Conservation (phyloP, 345 rosid genomes). For the Hirschfeldia incana region DNA sequence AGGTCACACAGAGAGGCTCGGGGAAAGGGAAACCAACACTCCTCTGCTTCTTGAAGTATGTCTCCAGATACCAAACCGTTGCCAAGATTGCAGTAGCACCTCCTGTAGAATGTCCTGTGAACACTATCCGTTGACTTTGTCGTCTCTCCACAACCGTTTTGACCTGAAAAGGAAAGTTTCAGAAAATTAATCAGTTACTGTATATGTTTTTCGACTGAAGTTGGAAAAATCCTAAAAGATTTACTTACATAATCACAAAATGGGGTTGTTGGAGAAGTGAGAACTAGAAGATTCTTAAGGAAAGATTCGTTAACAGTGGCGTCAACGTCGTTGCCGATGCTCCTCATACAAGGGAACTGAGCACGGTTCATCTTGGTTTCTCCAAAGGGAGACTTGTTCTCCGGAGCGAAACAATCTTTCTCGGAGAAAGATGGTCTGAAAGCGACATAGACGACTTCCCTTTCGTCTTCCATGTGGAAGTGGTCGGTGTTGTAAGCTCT, state of each 20-base stretch:
- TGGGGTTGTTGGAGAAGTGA: constrained; percentile 12
- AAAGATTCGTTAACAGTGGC: constrained; percentile 72
- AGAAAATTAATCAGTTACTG: not conserved
- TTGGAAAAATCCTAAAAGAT: no score
- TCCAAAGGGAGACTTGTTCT: constrained; percentile 48
- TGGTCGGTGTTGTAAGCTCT: constrained; percentile 39
- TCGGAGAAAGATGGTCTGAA: constrained; percentile 55
- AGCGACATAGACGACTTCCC: constrained; percentile 38
- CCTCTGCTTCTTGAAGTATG: constrained; percentile 2
- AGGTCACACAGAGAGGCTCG: constrained; percentile 63
- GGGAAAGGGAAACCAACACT: not conserved
- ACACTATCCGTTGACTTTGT: constrained; percentile 50
- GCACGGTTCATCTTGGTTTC: constrained; percentile 45
- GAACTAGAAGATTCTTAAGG: constrained; percentile 35
- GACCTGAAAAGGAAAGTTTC: constrained; percentile 50
- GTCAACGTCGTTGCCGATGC: constrained; percentile 47
- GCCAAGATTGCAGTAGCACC: constrained; percentile 73
- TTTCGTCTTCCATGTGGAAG: constrained; percentile 32
- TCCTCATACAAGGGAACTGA: constrained; percentile 58
- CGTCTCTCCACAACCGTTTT: constrained; percentile 29
- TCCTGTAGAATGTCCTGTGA: constrained; percentile 83
- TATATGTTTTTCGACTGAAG: not conserved
- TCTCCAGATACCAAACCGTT: constrained; percentile 66
- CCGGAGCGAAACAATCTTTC: constrained; percentile 43
- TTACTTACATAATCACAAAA: constrained; percentile 18